phyloP scores from a whole-genome alignment of 495 filamentous ascomycete species.

The Cairneyella variabilis region DNA sequence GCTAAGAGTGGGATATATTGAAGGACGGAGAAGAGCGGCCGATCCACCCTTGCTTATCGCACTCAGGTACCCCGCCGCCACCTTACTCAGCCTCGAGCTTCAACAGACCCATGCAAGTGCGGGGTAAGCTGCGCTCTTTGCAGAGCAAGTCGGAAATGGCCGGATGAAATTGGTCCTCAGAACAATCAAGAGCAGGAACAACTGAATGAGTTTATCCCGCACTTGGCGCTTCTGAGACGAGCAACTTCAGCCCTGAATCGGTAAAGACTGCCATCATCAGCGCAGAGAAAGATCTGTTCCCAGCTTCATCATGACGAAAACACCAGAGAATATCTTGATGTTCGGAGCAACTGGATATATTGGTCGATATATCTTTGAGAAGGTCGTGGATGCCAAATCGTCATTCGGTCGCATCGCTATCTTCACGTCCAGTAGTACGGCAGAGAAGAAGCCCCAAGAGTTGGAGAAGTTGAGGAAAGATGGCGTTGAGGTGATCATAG shows the following conservation, averaged over 20 bases:
- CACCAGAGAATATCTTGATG: slow-evolving; percentile 43
- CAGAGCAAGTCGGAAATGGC: too few relatives aligned
- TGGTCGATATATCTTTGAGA: slow-evolving; percentile 57
- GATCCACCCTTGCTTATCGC: neutral
- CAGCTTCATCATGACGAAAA: neutral
- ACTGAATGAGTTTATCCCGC: too few relatives aligned
- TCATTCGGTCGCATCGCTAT: slow-evolving; percentile 51
- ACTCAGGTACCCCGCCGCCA: neutral
- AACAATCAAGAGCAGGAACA: too few relatives aligned
- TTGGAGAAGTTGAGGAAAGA: slow-evolving; percentile 43
- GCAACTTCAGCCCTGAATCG: too few relatives aligned
- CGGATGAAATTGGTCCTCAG: too few relatives aligned
- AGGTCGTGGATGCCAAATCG: slow-evolving; percentile 49
- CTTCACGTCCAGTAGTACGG: slow-evolving; percentile 57
- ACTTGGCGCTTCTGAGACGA: too few relatives aligned
- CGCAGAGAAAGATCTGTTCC: neutral
- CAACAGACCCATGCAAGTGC: neutral
- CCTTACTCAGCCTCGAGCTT: neutral
- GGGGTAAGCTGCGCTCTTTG: too few relatives aligned
- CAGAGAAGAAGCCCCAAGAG: slow-evolving; percentile 41
- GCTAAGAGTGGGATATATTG: too few relatives aligned
- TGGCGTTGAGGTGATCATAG: slow-evolving; percentile 54
- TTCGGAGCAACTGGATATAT: slow-evolving; percentile 71
- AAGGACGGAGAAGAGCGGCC: neutral
- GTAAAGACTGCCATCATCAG: too few relatives aligned